Evolutionary conservation across 2,329 filamentous ascomycete genomes (phyloP).

Genomic region (Metarhizium guizhouense): DNA sequence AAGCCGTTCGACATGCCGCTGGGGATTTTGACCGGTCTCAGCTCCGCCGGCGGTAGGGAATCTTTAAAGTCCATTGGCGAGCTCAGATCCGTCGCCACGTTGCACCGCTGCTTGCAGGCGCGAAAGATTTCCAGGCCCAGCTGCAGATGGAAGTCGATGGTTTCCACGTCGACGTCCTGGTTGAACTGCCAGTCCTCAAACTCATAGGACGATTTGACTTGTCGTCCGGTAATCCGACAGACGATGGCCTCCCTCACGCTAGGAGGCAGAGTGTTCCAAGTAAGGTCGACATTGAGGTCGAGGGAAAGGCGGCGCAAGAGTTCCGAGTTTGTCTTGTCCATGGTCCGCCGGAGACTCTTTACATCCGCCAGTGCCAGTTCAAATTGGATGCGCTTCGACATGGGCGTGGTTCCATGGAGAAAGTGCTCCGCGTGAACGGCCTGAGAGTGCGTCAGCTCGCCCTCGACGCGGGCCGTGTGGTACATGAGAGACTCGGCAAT

Average conservation of each 20-base stretch:
- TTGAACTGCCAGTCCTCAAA: background rate
- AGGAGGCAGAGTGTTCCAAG: conserved; percentile 21
- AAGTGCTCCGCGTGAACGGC: conserved; percentile 25
- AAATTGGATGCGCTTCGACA: conserved; percentile 23
- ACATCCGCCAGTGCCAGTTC: conserved; percentile 14
- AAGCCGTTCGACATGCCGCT: background rate
- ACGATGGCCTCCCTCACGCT: conserved; percentile 21
- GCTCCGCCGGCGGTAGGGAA: background rate
- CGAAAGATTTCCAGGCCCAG: background rate
- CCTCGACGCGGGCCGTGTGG: conserved; percentile 20
- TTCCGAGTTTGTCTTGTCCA: conserved; percentile 19
- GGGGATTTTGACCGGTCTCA: background rate
- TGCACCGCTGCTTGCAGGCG: background rate
- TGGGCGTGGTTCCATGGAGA: conserved; percentile 14
- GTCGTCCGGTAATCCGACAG: conserved; percentile 15
- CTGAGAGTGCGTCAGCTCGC: conserved; percentile 17
- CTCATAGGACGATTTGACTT: background rate
- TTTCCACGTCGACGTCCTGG: background rate
- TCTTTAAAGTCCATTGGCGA: background rate
- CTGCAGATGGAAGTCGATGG: background rate
- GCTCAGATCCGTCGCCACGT: background rate
- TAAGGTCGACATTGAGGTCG: conserved; percentile 20
- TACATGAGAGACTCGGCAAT: conserved; percentile 24
- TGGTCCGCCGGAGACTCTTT: conserved; percentile 12
- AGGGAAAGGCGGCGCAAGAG: conserved; percentile 25